Conservation (phyloP, 1,139 yeast genomes). For the Fermentozyma sake region DNA sequence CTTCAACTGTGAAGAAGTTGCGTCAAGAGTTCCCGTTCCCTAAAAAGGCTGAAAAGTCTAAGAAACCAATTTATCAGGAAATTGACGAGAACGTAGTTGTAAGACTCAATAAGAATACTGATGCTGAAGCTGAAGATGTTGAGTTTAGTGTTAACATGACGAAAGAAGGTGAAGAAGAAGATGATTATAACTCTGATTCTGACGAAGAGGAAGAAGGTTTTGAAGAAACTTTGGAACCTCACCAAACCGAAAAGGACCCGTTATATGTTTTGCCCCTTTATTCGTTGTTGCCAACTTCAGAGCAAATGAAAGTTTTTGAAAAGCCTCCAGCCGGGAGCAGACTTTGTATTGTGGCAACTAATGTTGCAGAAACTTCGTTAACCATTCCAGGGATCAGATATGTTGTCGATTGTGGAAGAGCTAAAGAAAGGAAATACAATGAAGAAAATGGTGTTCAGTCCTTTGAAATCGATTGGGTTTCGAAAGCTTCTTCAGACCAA, state of each 20-base stretch:
- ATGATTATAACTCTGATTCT: conserved; percentile 34
- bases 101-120: conserved; percentile 57
- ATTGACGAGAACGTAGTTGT: conserved; percentile 40
- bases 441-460: conserved; percentile 89
- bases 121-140: conserved; percentile 81
- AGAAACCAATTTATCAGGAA: conserved; percentile 10
- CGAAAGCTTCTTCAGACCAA: conserved; percentile 95
- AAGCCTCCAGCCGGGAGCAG: conserved; percentile 82
- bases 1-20: conserved; percentile 65
- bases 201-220: conserved; percentile 91
- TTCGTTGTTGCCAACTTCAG: conserved; percentile 85
- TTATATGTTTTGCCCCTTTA: conserved; percentile 88
- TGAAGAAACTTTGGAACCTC: conserved; percentile 73
- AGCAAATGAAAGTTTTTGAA: conserved; percentile 91
- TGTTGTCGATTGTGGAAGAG: conserved; percentile 92
- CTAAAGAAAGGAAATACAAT: conserved; percentile 82
- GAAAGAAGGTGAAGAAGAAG: conserved; percentile 27
- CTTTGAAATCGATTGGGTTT: conserved; percentile 86
- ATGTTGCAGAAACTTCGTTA: conserved; percentile 95
- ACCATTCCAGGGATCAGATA: conserved; percentile 95
- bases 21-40: conserved; percentile 65
- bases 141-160: conserved; percentile 66
- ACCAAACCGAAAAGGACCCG: conserved; percentile 76
- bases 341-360: conserved; percentile 91
- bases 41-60: conserved; percentile 16